Evolutionary conservation across 306 rosid species (phyloP).

Genomic region (Ceratonia siliqua): DNA sequence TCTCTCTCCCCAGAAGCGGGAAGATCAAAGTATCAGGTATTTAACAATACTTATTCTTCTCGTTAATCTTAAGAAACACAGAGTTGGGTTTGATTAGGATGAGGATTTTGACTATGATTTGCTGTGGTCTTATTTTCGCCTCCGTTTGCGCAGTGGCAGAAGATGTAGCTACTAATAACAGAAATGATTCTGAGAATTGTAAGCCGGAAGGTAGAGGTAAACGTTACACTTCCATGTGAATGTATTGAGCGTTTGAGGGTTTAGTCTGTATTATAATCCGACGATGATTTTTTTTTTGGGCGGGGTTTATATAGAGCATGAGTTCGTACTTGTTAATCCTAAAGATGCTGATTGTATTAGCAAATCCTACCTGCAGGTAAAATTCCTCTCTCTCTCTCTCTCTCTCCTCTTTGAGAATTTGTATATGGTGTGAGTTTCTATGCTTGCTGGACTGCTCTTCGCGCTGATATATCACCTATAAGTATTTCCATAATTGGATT

Average conservation of each 20-base stretch:
- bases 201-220: conserved; percentile 39
- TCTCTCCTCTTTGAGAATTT: not conserved
- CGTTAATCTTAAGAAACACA: not conserved
- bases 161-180: conserved; percentile 27
- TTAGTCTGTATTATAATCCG: not conserved
- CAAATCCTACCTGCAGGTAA: conserved; percentile 75
- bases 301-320: conserved; percentile 41
- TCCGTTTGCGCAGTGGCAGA: conserved; percentile 35
- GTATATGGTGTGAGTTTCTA: not conserved
- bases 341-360: conserved; percentile 49
- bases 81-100: not conserved
- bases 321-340: conserved; percentile 69
- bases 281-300: not conserved
- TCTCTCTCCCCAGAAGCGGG: conserved; percentile 51
- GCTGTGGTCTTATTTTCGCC: not conserved
- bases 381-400: not conserved
- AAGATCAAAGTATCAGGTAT: conserved; percentile 58
- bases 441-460: not conserved
- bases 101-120: conserved; percentile 12
- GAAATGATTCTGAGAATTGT: conserved; percentile 23
- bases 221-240: not conserved
- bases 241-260: not conserved
- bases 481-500: conserved; percentile 24
- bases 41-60: not conserved
- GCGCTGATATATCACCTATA: not conserved